Evolutionary conservation across 371 early-diverging fungal species (phyloP), one percentile per base, ranked within the genome.

Genomic region (Mortierella sp.): DNA sequence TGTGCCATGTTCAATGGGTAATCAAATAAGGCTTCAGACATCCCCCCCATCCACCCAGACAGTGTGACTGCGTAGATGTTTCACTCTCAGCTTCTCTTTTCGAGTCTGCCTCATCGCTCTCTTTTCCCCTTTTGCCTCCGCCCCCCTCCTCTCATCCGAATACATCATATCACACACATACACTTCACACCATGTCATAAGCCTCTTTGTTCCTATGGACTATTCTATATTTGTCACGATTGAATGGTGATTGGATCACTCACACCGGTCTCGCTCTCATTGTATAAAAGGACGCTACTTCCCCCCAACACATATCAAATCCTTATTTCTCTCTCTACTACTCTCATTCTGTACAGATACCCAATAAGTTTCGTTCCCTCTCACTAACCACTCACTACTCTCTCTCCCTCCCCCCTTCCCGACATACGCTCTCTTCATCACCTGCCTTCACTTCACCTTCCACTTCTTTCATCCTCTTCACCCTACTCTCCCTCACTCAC

Each of bases 251-350:
- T 76, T 44, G 68, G 55, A 42, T 42, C 34, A 65, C 65, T 38
- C 42, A 65, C 31, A 65, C 2, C 10, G 11, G 58, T 58, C 57
- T 54, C 28, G 28, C 73, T 52, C 74, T 19, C 58, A 44, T 48
- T 14, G 42, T 65, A 65, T 65, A 65, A 65, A 65, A 65, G 65
- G 9, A 6, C 34, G 0, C 24, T 31, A 6, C 13, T 34, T 38
- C 65, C n/a, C 65, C 65, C 65, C 19, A 58, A 58, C n/a, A 58
- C n/a, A 57, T 10, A 38, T 16, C 9, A 34, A 65, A 65, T 65
- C 65, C 65, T 65, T 65, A 65, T 65, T 65, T 63, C 31, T 65
- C 34, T 31, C 65, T 65, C n/a, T 65, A n/a, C n/a, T n/a, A n/a
- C n/a, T n/a, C n/a, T 60, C 28, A 16, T 31, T 31, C 42, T 31